Evolutionary conservation across 1,139 yeast genomes (phyloP).

Genomic region (Candida frijolesensis): DNA sequence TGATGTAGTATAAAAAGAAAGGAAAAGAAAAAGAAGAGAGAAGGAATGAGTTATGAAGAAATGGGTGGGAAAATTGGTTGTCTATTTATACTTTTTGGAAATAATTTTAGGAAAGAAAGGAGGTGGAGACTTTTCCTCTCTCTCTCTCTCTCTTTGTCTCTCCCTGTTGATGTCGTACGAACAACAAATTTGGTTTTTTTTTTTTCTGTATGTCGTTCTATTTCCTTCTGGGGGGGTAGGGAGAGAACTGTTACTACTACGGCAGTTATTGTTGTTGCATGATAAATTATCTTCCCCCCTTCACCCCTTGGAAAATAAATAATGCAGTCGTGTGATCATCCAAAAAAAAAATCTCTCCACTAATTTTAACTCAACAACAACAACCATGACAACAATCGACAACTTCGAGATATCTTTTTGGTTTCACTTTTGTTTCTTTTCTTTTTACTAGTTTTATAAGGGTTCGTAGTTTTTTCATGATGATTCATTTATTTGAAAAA

Average conservation of each 20-base stretch:
- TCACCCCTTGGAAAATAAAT: background rate
- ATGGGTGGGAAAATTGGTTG: background rate
- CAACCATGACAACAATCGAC: background rate
- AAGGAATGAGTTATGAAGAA: background rate
- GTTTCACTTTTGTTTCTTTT: background rate
- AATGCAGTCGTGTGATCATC: slow-evolving; percentile 1
- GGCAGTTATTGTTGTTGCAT: no score
- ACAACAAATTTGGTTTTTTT: background rate
- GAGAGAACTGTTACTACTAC: no score
- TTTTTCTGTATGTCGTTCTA: background rate
- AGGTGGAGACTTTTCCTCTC: no score
- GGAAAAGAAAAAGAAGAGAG: background rate
- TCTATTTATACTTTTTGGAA: slow-evolving; percentile 3
- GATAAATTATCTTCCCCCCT: no score
- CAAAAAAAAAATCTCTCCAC: slow-evolving; percentile 2
- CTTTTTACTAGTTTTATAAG: background rate
- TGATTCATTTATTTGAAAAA: background rate
- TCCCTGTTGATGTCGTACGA: background rate
- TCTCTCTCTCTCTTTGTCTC: no score
- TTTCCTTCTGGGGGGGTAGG: background rate
- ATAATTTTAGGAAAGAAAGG: background rate
- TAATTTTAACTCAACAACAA: slow-evolving; percentile 1
- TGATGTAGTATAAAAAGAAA: background rate
- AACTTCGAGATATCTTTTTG: background rate
- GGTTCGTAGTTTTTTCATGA: background rate